These are phyloP conservation scores for Cutaneotrichosporon spelunceum DNA, from an alignment of 1,284 basidiomycete species.

Conservation along the genomic window DNA sequence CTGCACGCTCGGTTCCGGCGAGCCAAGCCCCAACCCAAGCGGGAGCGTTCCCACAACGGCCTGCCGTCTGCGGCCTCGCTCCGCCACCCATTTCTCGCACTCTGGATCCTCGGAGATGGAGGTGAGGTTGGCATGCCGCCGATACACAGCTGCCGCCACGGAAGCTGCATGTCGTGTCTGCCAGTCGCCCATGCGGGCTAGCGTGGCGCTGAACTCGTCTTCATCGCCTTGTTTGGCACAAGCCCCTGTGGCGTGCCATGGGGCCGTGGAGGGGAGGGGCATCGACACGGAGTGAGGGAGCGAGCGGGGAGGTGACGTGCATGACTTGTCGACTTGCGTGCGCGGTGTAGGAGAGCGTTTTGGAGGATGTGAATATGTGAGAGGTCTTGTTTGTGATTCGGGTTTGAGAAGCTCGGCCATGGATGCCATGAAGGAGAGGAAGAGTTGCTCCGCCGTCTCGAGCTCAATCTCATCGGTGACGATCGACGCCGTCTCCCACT, in stretches of 20 bases:
- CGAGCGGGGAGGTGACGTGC: background rate
- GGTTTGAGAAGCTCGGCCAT: background rate
- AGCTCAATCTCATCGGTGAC: constrained; percentile 5
- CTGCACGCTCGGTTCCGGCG: background rate
- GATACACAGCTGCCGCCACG: background rate
- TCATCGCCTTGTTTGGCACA: background rate
- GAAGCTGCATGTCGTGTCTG: background rate
- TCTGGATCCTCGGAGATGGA: background rate
- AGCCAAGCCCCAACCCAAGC: background rate
- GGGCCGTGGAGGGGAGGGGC: background rate
- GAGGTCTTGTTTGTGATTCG: background rate
- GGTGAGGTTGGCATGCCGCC: background rate
- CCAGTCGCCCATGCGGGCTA: constrained; percentile 6
- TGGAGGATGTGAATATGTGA: background rate
- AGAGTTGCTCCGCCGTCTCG: constrained; percentile 3
- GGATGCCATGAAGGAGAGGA: constrained; percentile 4
- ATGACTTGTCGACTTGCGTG: background rate
- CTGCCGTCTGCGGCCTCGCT: background rate
- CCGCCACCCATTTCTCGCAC: background rate
- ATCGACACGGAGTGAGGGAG: constrained; percentile 1
- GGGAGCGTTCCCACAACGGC: background rate
- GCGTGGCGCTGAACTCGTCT: background rate
- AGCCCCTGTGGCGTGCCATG: background rate
- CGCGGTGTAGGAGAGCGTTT: background rate
- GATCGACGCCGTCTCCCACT: background rate